These are phyloP conservation scores for Sedum album DNA, from an alignment of 164 flowering plant genomes.

Conservation along the genomic window DNA sequence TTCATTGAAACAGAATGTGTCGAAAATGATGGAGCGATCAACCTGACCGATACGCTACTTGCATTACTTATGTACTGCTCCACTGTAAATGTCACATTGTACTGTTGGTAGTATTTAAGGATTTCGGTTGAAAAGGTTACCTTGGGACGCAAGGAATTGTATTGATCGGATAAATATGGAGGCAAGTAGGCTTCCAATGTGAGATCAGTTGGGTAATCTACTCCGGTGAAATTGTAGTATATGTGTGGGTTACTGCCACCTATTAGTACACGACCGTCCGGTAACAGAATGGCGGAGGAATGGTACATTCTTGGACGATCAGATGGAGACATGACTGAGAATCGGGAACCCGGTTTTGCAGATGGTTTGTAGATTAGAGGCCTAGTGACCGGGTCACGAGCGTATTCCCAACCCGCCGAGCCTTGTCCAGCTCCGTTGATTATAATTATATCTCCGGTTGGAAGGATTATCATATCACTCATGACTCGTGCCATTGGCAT, in stretches of 20 bases:
- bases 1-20: constrained; percentile 54
- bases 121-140: background rate
- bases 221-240: constrained; percentile 40
- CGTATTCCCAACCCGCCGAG: constrained; percentile 51
- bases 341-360: constrained; percentile 11
- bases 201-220: constrained; percentile 44
- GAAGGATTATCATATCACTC: constrained; percentile 62
- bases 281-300: constrained; percentile 37
- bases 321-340: constrained; percentile 31
- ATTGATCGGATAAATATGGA: constrained; percentile 28
- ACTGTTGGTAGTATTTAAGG: background rate
- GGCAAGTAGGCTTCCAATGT: constrained; percentile 53
- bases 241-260: constrained; percentile 56
- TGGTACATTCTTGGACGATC: constrained; percentile 46
- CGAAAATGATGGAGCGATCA: constrained; percentile 46
- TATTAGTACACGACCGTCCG: constrained; percentile 45
- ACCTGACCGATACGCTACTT: constrained; percentile 20
- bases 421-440: constrained; percentile 47
- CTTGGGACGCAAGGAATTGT: constrained; percentile 4
- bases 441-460: constrained; percentile 41
- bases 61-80: background rate
- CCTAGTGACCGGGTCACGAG: constrained; percentile 24
- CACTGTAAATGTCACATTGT: background rate
- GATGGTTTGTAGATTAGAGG: constrained; percentile 39
- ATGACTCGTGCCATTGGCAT: constrained; percentile 55